Base-by-base conservation (phyloP, 2,329 filamentous ascomycete genomes). In the Penicillium sp. region DNA sequence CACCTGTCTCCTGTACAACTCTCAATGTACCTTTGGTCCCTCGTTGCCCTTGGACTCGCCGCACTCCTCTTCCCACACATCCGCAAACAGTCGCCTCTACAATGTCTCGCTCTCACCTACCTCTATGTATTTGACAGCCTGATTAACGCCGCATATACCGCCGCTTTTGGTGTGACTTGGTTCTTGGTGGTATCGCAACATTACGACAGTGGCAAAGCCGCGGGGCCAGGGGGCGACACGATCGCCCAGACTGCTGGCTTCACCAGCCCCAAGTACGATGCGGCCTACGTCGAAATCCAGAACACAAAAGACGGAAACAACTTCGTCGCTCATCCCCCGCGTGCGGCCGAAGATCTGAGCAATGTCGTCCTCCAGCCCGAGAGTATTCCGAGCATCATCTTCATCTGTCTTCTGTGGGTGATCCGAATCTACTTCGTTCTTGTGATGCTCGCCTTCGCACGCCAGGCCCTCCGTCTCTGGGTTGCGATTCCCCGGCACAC, bases 1-100 rank as follows among this genome's bases (percentile, higher is more conserved):
- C 82, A 88, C 66, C 86, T 96, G 62, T 93, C 91, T 54, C 82
- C 87, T 31, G 83, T 94, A 25, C 93, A 97, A 76, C 83, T 96
- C 57, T 90, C 89, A 57, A 94, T 95, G 82, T 97, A 96, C 81
- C 82, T 96, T 49, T 96, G 96, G 82, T 94, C 90, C 27, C 82
- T 94, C 60, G 67, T 85, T 62, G 84, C 89, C 29, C 85, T 96
- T 62, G 80, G 82, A 62, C 77, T 89, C 46, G 84, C 90, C 65
- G 81, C 84, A 51, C 84, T 86, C 68, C 86, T 96, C 48, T 84
- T 90, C 69, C 89, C 89, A 49, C 89, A 94, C 72, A 90, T 97
- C 72, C 88, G 90, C 63, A 84, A 85, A 67, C 89, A 91, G 69
- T 87, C 84, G 31, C 89, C 91, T 1, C 85, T 96, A 56, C 87